Percentiles rank a stretch among this genome's conserved stretches.
phyloP scores from a whole-genome alignment of 495 filamentous ascomycete genomes.

The Cudoniella acicularis region DNA sequence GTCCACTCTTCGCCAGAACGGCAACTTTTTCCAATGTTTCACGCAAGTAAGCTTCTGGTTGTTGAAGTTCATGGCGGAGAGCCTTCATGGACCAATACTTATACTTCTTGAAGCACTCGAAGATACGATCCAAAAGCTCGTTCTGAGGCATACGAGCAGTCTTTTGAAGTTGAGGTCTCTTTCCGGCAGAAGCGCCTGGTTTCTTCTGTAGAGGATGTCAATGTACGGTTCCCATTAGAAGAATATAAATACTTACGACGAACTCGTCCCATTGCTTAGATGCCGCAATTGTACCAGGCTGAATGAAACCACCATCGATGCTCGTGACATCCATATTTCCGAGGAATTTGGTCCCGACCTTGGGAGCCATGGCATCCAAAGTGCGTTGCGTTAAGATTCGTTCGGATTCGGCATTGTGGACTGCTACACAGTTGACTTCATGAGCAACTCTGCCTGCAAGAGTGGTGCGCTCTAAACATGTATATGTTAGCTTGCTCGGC shows the following conservation, averaged over 20 bases:
- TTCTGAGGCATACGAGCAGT: constrained; percentile 80
- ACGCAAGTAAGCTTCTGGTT: constrained; percentile 90
- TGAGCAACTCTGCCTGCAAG: constrained; percentile 69
- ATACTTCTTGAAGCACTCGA: constrained; percentile 74
- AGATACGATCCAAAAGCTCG: constrained; percentile 80
- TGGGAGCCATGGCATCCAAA: constrained; percentile 60
- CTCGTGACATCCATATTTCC: constrained; percentile 34
- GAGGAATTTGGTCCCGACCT: constrained; percentile 47
- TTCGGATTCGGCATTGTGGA: constrained; percentile 69
- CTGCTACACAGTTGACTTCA: constrained; percentile 73
- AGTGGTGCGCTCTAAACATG: constrained; percentile 59
- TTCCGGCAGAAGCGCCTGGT: neutral
- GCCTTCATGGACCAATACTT: constrained; percentile 87
- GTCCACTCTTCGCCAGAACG: constrained; percentile 70
- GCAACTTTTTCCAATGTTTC: constrained; percentile 80
- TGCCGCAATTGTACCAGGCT: constrained; percentile 46
- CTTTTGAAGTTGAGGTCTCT: constrained; percentile 44
- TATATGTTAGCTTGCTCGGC: neutral
- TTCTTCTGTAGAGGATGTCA: constrained; percentile 8
- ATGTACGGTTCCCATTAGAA: neutral
- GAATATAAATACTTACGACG: constrained; percentile 44
- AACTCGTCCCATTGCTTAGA: constrained; percentile 48
- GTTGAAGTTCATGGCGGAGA: constrained; percentile 64
- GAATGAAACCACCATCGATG: constrained; percentile 33
- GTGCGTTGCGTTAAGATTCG: constrained; percentile 57